phyloP scores from a whole-genome alignment of 1,139 yeast genomes.

The Ogataea hybrid region DNA sequence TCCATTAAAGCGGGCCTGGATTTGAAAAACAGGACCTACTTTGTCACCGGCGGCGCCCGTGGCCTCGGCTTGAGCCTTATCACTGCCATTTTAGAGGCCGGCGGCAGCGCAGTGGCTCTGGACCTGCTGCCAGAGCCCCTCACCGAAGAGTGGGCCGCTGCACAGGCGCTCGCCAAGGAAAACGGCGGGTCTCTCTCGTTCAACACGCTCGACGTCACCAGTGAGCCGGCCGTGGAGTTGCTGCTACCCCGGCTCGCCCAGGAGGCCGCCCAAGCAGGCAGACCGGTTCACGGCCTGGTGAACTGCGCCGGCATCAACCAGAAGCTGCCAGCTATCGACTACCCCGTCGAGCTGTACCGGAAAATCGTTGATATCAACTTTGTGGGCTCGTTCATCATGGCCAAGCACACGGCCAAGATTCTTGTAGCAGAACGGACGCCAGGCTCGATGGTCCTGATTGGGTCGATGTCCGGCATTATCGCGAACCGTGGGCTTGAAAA shows the following conservation, averaged over 20 bases:
- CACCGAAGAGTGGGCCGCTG: too few species aligned
- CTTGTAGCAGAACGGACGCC: slow-evolving; percentile 11
- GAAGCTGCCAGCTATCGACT: slow-evolving; percentile 15
- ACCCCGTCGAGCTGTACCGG: slow-evolving; percentile 13
- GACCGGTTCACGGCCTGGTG: slow-evolving; percentile 14
- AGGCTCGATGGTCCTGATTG: slow-evolving; percentile 16
- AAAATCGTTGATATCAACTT: slow-evolving; percentile 14
- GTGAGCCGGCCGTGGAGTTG: too few species aligned
- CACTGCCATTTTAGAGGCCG: slow-evolving; percentile 13
- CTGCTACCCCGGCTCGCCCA: too few species aligned
- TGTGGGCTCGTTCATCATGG: slow-evolving; percentile 17
- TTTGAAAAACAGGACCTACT: slow-evolving; percentile 12
- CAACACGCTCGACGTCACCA: too few species aligned
- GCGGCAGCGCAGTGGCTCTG: slow-evolving; percentile 14
- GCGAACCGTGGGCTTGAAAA: slow-evolving; percentile 17
- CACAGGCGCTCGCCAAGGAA: too few species aligned
- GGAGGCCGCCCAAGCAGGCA: slow-evolving; percentile 12
- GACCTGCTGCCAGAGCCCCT: slow-evolving; percentile 12
- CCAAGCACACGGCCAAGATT: slow-evolving; percentile 16
- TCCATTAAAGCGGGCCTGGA: slow-evolving; percentile 14
- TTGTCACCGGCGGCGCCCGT: slow-evolving; percentile 20
- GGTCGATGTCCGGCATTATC: slow-evolving; percentile 18
- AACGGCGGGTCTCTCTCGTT: too few species aligned
- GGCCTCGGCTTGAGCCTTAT: slow-evolving; percentile 15
- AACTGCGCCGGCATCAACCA: slow-evolving; percentile 18